phyloP scores from a whole-genome alignment of 176 grass and related monocot species.

The Panicum miliaceum region DNA sequence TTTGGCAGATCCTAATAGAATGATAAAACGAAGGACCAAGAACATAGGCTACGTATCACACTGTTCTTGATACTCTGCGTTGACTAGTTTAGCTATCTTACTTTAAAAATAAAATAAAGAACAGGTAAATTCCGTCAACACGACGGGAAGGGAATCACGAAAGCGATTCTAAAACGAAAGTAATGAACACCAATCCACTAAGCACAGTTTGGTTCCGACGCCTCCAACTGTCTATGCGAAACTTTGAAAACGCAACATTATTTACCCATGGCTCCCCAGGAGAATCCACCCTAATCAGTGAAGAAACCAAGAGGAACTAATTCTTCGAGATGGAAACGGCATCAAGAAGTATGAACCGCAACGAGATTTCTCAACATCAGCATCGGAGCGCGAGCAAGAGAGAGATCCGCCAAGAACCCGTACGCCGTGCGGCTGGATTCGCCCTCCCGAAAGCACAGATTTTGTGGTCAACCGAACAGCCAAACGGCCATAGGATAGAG shows the following conservation, averaged over 20 bases:
- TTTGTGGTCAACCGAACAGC: not conserved
- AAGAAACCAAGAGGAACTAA: not conserved
- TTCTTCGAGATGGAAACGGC: not conserved
- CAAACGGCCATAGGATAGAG: not conserved
- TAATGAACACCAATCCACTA: not conserved
- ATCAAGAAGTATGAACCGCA: not conserved
- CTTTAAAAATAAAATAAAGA: conserved; percentile 19
- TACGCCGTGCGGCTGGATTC: conserved; percentile 9
- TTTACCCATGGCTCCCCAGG: not conserved
- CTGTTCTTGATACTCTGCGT: conserved; percentile 21
- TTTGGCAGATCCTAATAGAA: not conserved
- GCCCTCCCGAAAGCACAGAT: conserved; percentile 18
- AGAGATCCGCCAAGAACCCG: conserved; percentile 36
- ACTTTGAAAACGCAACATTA: not conserved
- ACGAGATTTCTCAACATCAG: not conserved
- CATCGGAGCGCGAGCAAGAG: not conserved
- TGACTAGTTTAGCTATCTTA: conserved; percentile 24
- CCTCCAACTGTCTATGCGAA: not conserved
- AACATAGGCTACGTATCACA: not conserved
- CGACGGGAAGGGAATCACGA: not conserved
- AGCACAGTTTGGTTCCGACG: not conserved
- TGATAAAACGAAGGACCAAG: not conserved
- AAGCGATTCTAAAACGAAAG: not conserved
- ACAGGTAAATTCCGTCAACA: not conserved
- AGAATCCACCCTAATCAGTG: not conserved